A percentile compares a stretch with the other conserved stretches of the same genome.
phyloP scores from a whole-genome alignment of 495 filamentous ascomycete genomes.

The Ascobolus immersus region DNA sequence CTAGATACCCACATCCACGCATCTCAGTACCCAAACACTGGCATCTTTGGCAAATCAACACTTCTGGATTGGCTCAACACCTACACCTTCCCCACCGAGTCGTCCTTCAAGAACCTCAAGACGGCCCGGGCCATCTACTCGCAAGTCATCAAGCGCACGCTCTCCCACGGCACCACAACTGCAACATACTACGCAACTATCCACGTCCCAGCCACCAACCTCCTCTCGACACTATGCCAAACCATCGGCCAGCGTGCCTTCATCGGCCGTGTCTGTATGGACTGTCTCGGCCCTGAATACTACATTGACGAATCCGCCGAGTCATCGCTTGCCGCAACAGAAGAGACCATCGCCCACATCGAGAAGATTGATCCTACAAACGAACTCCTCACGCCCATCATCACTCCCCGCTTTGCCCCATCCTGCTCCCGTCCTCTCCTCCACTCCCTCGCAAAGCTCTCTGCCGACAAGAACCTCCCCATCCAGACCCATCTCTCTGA shows the following conservation, averaged over 20 bases:
- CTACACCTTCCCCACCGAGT: conserved; percentile 90
- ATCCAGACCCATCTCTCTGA: conserved; percentile 87
- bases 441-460: conserved; percentile 33
- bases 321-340: conserved; percentile 29
- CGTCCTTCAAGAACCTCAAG: conserved; percentile 30
- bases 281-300: conserved; percentile 33
- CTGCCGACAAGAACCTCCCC: conserved; percentile 30
- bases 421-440: conserved; percentile 39
- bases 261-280: conserved; percentile 82
- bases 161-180: conserved; percentile 72
- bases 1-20: conserved; percentile 86
- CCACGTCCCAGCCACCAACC: conserved; percentile 56
- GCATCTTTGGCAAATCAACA: conserved; percentile 72
- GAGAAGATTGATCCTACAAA: conserved; percentile 33
- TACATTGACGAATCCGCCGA: conserved; percentile 45
- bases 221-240: conserved; percentile 59
- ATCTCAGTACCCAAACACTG: conserved; percentile 73
- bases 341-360: conserved; percentile 40
- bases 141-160: conserved; percentile 46
- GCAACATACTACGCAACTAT: conserved; percentile 83
- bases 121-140: conserved; percentile 38
- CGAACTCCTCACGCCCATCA: conserved; percentile 42
- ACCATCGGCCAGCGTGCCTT: conserved; percentile 61
- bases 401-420: conserved; percentile 81
- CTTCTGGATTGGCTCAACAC: conserved; percentile 74